phyloP scores from a whole-genome alignment of 2,329 filamentous ascomycete species.

The Pseudogymnoascus sp. region DNA sequence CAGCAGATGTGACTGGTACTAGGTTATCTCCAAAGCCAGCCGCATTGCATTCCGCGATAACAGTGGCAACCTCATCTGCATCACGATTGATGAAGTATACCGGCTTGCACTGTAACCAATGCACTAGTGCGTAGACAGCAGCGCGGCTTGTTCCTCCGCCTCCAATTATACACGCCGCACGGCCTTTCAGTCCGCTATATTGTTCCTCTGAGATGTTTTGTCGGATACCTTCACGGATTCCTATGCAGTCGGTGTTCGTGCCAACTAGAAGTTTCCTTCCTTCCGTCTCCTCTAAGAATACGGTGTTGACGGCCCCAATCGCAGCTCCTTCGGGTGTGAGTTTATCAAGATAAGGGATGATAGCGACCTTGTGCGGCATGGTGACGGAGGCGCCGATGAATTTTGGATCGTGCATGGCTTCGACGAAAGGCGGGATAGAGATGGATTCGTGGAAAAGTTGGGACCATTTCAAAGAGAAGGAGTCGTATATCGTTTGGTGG shows the following conservation, averaged over 20 bases:
- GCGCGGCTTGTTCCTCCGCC: conserved; percentile 72
- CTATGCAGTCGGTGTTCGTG: conserved; percentile 74
- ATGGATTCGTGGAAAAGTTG: conserved; percentile 45
- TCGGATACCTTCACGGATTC: conserved; percentile 64
- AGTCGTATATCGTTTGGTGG: conserved; percentile 45
- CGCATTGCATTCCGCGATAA: conserved; percentile 54
- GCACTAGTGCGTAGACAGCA: conserved; percentile 66
- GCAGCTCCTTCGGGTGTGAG: conserved; percentile 63
- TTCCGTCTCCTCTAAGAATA: conserved; percentile 50
- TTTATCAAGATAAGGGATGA: conserved; percentile 64
- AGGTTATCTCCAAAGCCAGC: conserved; percentile 53
- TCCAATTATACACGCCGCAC: conserved; percentile 65
- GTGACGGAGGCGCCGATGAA: conserved; percentile 67
- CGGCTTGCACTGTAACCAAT: conserved; percentile 56
- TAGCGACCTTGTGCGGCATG: conserved; percentile 77
- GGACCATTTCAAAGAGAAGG: conserved; percentile 42
- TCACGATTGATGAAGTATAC: conserved; percentile 77
- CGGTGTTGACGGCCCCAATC: conserved; percentile 72
- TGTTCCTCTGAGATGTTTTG: conserved; percentile 41
- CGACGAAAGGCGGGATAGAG: conserved; percentile 40
- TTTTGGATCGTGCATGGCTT: conserved; percentile 45
- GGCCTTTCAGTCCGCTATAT: conserved; percentile 41
- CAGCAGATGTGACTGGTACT: conserved; percentile 50
- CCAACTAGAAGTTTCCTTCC: conserved; percentile 46
- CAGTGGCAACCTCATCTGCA: conserved; percentile 53